These are phyloP conservation scores for Meredithiella fracta DNA, from an alignment of 2,329 filamentous ascomycete genomes.

Conservation along the genomic window DNA sequence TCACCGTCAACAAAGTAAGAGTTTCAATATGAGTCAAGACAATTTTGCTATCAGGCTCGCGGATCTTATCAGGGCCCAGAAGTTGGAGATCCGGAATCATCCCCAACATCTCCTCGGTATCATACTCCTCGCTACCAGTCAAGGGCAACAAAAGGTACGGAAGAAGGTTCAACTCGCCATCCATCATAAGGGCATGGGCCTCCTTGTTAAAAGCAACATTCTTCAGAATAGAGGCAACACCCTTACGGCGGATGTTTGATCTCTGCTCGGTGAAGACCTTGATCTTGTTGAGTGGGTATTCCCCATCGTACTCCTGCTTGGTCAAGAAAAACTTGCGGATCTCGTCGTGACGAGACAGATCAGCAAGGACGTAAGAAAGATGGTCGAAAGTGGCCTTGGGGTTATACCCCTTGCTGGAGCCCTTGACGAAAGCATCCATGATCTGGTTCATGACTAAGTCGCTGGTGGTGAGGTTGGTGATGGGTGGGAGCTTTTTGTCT, in stretches of 20 bases:
- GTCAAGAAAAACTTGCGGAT: constrained; percentile 60
- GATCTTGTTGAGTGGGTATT: constrained; percentile 83
- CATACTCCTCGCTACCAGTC: constrained; percentile 74
- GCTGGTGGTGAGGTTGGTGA: constrained; percentile 55
- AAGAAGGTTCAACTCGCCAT: constrained; percentile 59
- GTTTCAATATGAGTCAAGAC: constrained; percentile 82
- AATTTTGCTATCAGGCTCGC: constrained; percentile 61
- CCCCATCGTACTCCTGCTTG: constrained; percentile 57
- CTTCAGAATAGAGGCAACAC: constrained; percentile 93
- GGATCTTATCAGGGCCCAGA: constrained; percentile 72
- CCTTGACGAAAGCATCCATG: constrained; percentile 91
- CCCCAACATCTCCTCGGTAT: constrained; percentile 65
- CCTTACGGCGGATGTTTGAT: constrained; percentile 67
- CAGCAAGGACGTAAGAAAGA: constrained; percentile 83
- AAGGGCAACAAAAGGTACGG: constrained; percentile 82
- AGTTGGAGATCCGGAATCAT: constrained; percentile 88
- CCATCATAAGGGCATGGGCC: constrained; percentile 54
- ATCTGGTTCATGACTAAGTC: constrained; percentile 71
- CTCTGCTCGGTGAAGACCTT: constrained; percentile 87
- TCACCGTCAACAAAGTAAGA: constrained; percentile 65
- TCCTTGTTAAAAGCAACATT: constrained; percentile 74
- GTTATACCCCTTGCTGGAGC: constrained; percentile 68
- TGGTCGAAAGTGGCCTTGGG: constrained; percentile 79
- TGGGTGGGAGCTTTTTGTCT: constrained; percentile 48
- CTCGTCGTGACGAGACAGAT: constrained; percentile 67